phyloP scores from a whole-genome alignment of 495 filamentous ascomycete species.

The Parathielavia appendiculata region DNA sequence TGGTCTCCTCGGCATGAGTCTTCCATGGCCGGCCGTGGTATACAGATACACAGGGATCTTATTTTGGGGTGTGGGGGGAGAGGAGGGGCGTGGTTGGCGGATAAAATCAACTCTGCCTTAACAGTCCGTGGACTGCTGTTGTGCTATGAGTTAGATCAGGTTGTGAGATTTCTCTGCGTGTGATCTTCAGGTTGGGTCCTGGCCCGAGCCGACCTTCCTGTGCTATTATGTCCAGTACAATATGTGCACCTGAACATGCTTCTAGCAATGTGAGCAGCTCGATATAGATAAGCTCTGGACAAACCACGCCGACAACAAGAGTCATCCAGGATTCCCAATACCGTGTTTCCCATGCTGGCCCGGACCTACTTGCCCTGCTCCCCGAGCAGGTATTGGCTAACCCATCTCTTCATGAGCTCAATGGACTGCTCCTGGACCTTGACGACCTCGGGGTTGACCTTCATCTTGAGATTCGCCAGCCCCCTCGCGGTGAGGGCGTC shows the following conservation, averaged over 20 bases:
- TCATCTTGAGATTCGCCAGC: slow-evolving; percentile 23
- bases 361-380: not conserved
- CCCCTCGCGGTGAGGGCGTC: slow-evolving; percentile 44
- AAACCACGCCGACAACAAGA: too few relatives aligned
- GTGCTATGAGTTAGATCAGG: too few relatives aligned
- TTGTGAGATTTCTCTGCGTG: too few relatives aligned
- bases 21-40: not conserved
- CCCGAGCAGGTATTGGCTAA: slow-evolving; percentile 33
- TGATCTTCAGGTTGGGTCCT: too few relatives aligned
- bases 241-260: too few relatives aligned
- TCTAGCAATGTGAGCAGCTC: too few relatives aligned
- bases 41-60: not conserved
- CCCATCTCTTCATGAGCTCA: slow-evolving; percentile 44
- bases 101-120: not conserved
- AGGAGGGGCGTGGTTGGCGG: slow-evolving; percentile 1
- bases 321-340: too few relatives aligned
- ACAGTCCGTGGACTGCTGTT: not conserved
- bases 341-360: not conserved
- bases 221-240: too few relatives aligned
- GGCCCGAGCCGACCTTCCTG: too few relatives aligned
- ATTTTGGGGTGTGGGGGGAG: too few relatives aligned
- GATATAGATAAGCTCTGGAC: too few relatives aligned
- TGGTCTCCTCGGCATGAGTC: not conserved
- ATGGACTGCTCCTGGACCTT: slow-evolving; percentile 31
- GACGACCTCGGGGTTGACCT: slow-evolving; percentile 40